Percentiles rank a stretch among this genome's conserved stretches.
Evolutionary conservation across 148 eudicot species (phyloP).

Genomic region (Camellia sinensis): DNA sequence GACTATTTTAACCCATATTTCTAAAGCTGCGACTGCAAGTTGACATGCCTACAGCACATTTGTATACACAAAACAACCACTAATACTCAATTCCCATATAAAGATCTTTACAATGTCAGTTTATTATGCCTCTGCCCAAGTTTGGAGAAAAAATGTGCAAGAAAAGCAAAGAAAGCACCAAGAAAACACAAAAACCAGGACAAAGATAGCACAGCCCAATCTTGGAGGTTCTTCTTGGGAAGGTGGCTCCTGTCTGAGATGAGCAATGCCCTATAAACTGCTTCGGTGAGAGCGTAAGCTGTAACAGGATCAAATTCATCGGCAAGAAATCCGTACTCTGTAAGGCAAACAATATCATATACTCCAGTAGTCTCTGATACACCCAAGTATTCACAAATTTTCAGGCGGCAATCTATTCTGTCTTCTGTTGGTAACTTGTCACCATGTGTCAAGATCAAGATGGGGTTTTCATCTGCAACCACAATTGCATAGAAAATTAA

Average conservation of each 20-base stretch:
- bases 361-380: conserved; percentile 51
- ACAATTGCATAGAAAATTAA: background rate
- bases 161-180: conserved; percentile 41
- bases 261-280: conserved; percentile 46
- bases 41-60: too few relatives aligned
- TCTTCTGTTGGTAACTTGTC: conserved; percentile 45
- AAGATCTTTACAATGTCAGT: background rate
- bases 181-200: conserved; percentile 31
- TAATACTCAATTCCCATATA: background rate
- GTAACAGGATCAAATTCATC: conserved; percentile 48
- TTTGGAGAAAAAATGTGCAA: conserved; percentile 33
- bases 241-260: conserved; percentile 41
- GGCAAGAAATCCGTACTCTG: conserved; percentile 50
- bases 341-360: conserved; percentile 51
- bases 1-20: too few relatives aligned
- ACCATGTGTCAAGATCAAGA: conserved; percentile 51
- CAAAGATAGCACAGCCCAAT: conserved; percentile 23
- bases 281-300: conserved; percentile 47
- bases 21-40: too few relatives aligned
- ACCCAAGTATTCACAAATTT: conserved; percentile 38
- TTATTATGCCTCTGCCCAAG: conserved; percentile 23
- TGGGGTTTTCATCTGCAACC: conserved; percentile 49
- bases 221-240: conserved; percentile 32
- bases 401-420: conserved; percentile 38
- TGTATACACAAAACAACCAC: background rate